Conservation (phyloP, 176 grass and related monocot genomes). For the barley (Hordeum vulgare) region MorexV3_pseudomolecules_assembly NC_058519.1:12141497-12141996, state of each 20-base stretch:
- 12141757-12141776: background rate
- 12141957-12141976: no score
- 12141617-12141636: constrained; percentile 91
- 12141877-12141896: background rate
- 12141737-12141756: background rate
- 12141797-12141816: no score
- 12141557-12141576: background rate
- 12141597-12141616: constrained; percentile 80
- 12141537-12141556: background rate
- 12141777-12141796: background rate
- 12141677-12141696: constrained; percentile 82
- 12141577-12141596: constrained; percentile 40
- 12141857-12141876: background rate
- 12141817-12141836: background rate
- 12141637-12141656: constrained; percentile 97
- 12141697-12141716: background rate
- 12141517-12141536: background rate
- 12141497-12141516: background rate
- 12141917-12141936: background rate
- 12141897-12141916: background rate
- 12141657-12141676: constrained; percentile 85
- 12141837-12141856: background rate
- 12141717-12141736: background rate
- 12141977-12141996: no score
- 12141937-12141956: no score